Conservation (phyloP, 2,329 filamentous ascomycete genomes). For the Penicillium sp. region DNA sequence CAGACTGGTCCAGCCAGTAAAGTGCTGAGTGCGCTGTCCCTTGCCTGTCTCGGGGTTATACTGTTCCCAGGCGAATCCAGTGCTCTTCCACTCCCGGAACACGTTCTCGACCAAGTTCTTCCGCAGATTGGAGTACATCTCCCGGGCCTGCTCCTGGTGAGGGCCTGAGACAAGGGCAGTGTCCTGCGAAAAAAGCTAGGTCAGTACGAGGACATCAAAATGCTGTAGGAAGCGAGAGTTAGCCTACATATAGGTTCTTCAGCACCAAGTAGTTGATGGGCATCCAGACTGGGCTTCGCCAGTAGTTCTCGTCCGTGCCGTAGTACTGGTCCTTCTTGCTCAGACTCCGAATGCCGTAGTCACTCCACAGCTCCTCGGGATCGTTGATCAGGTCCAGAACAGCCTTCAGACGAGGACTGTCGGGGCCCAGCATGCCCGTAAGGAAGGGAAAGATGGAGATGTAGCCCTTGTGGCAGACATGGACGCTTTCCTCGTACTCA, state of each 20-base stretch:
- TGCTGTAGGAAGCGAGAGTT: conserved; percentile 9
- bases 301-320: conserved; percentile 94
- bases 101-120: conserved; percentile 87
- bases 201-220: conserved; percentile 18
- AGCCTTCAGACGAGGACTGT: conserved; percentile 73
- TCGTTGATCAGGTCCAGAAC: conserved; percentile 78
- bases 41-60: conserved; percentile 91
- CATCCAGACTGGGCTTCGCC: conserved; percentile 92
- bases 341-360: conserved; percentile 84
- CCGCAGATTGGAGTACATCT: conserved; percentile 75
- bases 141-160: conserved; percentile 67
- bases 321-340: conserved; percentile 83
- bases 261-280: conserved; percentile 93
- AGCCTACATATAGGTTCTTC: conserved; percentile 74
- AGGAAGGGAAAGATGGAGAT: conserved; percentile 92
- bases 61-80: conserved; percentile 98
- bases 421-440: conserved; percentile 73
- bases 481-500: conserved; percentile 84
- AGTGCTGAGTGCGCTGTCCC: conserved; percentile 96
- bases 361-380: conserved; percentile 85
- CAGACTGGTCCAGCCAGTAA: conserved; percentile 98
- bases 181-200: conserved; percentile 51
- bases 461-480: conserved; percentile 97
- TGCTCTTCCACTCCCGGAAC: conserved; percentile 83
- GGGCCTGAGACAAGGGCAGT: conserved; percentile 68